Conservation (phyloP, 1,284 basidiomycete genomes). For the Puccinia novopanici region DNA sequence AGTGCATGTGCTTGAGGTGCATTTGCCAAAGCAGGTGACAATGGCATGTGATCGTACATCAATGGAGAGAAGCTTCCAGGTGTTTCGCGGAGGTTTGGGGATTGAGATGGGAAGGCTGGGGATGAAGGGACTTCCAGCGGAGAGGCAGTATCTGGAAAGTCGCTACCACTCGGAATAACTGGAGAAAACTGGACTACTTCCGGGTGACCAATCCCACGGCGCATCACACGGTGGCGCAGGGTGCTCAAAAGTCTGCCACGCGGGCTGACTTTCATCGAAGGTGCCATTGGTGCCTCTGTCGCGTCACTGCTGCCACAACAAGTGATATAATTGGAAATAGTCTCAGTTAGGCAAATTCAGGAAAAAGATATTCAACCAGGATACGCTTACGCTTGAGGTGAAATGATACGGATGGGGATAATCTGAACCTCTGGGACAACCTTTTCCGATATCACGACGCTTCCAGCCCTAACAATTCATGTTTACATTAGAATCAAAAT, state of each 20-base stretch:
- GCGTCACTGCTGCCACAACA: not conserved
- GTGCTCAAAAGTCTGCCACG: slow-evolving; percentile 18
- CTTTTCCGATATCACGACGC: not conserved
- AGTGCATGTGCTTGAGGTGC: slow-evolving; percentile 19
- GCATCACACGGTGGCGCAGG: slow-evolving; percentile 8
- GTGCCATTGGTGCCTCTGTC: not conserved
- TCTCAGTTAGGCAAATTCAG: not conserved
- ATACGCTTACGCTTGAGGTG: not conserved
- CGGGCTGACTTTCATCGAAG: slow-evolving; percentile 19
- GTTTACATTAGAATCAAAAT: not conserved
- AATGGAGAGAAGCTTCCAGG: slow-evolving; percentile 48
- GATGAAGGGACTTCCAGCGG: slow-evolving; percentile 38
- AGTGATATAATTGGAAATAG: not conserved
- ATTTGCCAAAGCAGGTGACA: slow-evolving; percentile 23
- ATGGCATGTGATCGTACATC: slow-evolving; percentile 14
- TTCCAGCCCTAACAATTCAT: not conserved
- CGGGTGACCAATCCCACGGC: not conserved
- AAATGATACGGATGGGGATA: not conserved
- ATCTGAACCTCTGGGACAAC: not conserved
- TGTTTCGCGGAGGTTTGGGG: slow-evolving; percentile 28
- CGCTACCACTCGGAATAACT: not conserved
- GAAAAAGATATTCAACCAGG: not conserved
- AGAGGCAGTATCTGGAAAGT: slow-evolving; percentile 13
- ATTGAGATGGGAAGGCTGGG: slow-evolving; percentile 28
- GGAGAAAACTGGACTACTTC: not conserved